Evolutionary conservation across 108 stramenopile species (phyloP).

Genomic region (Cyclostephanos tholiformis): DNA sequence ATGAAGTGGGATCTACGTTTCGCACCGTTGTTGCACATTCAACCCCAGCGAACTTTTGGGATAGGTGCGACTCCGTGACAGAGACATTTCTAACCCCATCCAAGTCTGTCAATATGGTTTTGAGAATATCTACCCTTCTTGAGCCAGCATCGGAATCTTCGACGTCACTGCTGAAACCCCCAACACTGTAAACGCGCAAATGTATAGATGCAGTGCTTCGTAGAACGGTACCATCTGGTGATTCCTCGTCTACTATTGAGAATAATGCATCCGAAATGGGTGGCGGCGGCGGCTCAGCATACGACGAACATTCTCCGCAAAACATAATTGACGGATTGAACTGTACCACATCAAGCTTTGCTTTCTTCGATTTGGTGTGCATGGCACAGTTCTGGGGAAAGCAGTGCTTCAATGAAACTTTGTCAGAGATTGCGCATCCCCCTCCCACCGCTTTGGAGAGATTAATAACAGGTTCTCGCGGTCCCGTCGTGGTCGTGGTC

Average conservation of each 20-base stretch:
- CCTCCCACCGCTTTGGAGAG: too few species aligned
- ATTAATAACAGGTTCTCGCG: too few species aligned
- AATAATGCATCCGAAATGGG: slow-evolving; percentile 9
- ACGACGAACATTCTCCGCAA: slow-evolving; percentile 36
- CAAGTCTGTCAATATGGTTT: slow-evolving; percentile 22
- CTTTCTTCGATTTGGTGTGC: slow-evolving; percentile 8
- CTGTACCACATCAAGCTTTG: not conserved
- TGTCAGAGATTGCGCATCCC: too few species aligned
- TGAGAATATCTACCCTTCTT: slow-evolving; percentile 12
- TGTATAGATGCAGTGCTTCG: not conserved
- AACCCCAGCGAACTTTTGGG: not conserved
- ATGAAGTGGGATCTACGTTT: slow-evolving; percentile 15
- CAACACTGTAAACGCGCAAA: slow-evolving; percentile 18
- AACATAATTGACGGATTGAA: slow-evolving; percentile 32
- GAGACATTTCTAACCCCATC: slow-evolving; percentile 18
- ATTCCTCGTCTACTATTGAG: slow-evolving; percentile 15
- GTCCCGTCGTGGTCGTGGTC: too few species aligned
- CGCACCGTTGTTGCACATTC: not conserved
- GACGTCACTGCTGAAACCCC: not conserved
- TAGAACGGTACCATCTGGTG: not conserved
- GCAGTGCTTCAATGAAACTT: too few species aligned
- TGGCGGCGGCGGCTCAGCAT: slow-evolving; percentile 28
- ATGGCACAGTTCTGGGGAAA: not conserved
- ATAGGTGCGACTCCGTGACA: slow-evolving; percentile 6
- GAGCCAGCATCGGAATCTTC: slow-evolving; percentile 1